Evolutionary conservation across 164 flowering plant genomes (phyloP), one percentile per base, ranked within the genome.

Genomic region (Houttuynia cordata): DNA sequence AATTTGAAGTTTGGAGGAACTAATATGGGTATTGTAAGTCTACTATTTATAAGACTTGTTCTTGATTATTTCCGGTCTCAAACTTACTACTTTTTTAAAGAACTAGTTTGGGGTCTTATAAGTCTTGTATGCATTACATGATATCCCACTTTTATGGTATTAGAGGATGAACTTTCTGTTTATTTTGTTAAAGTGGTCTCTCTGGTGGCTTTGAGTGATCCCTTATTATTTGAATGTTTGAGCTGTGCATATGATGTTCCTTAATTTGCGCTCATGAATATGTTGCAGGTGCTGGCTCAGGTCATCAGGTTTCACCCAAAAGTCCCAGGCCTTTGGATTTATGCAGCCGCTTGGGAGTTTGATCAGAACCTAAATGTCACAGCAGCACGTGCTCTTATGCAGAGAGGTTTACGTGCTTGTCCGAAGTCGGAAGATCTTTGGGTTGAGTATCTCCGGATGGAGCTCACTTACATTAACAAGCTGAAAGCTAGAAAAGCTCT

Each of bases 291-390:
- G 13, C 56, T 90, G 53, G 89, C 88, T 61, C 80, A 86, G 68
- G 79, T 75, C n/a, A 65, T 85, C 18, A 82, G 91, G 70, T 85
- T 80, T 70, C 97, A 93, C 71, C 97, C 99, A 1, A 93, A 85
- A 68, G 86, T 84, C 9, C 95, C 97, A 14, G 92, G 85, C 63
- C 82, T 88, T 39, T 93, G 96, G 97, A 86, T 93, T 17, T 93
- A 93, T 77, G 94, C 95, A 60, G 99, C 99, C 13, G 86, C 92
- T 58, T 93, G 97, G 97, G 89, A 93, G 64, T 90, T 90, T 67
- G 97, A 88, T 64, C 77, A 78, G 66, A 90, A 86, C 64, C 71
- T 82, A 53, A 86, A 90, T 74, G 86, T 74, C 12, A 62, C 70
- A 10, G 85, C 96, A 59, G 97, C 97, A 12, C 91, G 94, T 61